Conservation (phyloP, 2,329 filamentous ascomycete species). For the Fusarium mundagurra region DNA sequence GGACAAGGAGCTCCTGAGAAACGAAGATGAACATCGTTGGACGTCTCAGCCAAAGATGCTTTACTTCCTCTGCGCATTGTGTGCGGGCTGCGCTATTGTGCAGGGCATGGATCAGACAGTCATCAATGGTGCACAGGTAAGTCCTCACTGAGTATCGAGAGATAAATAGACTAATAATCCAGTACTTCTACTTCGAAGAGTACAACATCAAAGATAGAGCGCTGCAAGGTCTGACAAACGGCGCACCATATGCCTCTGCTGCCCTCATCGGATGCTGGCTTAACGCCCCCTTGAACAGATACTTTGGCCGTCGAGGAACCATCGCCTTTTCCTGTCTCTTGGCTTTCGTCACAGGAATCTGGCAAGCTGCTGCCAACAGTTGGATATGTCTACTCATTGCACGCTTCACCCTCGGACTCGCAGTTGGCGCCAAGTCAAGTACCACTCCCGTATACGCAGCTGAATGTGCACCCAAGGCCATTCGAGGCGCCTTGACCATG, state of each 20-base stretch:
- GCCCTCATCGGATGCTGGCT: conserved; percentile 52
- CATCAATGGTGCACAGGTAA: conserved; percentile 61
- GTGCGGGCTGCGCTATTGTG: conserved; percentile 58
- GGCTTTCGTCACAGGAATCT: conserved; percentile 57
- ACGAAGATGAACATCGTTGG: conserved; percentile 67
- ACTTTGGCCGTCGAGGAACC: conserved; percentile 69
- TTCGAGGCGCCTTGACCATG: conserved; percentile 64
- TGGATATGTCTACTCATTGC: conserved; percentile 71
- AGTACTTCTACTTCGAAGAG: conserved; percentile 49
- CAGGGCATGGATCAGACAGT: conserved; percentile 73
- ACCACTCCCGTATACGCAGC: conserved; percentile 60
- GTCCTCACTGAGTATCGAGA: not conserved
- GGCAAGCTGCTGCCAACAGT: conserved; percentile 55
- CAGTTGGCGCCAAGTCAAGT: conserved; percentile 70
- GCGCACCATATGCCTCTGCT: conserved; percentile 64
- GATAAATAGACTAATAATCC: not conserved
- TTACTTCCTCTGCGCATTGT: conserved; percentile 44
- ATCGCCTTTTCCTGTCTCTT: conserved; percentile 69
- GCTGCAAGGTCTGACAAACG: conserved; percentile 63
- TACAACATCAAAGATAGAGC: conserved; percentile 47
- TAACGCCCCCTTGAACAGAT: conserved; percentile 60
- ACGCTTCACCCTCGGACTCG: conserved; percentile 73
- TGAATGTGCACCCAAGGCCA: conserved; percentile 61
- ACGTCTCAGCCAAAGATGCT: conserved; percentile 55
- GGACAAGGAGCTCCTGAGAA: conserved; percentile 45